These are phyloP conservation scores for Aspergillus tubingensis DNA, from an alignment of 2,329 filamentous ascomycete species.

Conservation along the genomic window DNA sequence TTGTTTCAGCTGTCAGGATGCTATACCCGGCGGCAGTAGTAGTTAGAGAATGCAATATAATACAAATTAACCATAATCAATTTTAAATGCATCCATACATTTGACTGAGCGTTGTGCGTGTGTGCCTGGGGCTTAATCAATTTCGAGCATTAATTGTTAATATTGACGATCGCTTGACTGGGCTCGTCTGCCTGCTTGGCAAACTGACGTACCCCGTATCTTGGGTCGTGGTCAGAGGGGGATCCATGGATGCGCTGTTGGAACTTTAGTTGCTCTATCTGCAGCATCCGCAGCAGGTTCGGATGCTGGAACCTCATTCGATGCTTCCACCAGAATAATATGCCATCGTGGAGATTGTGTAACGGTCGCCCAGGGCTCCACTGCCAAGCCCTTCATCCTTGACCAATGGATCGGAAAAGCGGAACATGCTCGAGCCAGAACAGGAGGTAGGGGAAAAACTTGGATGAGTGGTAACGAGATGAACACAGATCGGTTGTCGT, in stretches of 20 bases:
- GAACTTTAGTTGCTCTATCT: background rate
- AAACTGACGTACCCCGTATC: background rate
- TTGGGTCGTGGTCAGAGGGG: background rate
- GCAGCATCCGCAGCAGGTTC: background rate
- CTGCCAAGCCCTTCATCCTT: background rate
- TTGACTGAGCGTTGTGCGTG: background rate
- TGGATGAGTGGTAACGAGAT: background rate
- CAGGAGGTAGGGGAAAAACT: background rate
- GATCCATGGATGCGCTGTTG: background rate
- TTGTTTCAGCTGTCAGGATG: background rate
- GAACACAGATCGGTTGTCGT: background rate
- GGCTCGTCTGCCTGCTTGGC: background rate
- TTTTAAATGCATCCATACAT: background rate
- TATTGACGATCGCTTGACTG: background rate
- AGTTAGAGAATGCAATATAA: background rate
- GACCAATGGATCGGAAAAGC: no score
- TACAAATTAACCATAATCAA: background rate
- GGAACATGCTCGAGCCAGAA: background rate
- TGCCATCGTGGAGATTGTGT: constrained; percentile 1
- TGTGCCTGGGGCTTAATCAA: background rate
- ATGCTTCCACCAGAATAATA: background rate
- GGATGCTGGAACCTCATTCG: background rate
- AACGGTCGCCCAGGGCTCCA: background rate
- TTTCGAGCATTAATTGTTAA: background rate
- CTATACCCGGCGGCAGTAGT: background rate